Conservation (phyloP, 2,329 filamentous ascomycete species). For the Leptosphaerulina australis region DNA sequence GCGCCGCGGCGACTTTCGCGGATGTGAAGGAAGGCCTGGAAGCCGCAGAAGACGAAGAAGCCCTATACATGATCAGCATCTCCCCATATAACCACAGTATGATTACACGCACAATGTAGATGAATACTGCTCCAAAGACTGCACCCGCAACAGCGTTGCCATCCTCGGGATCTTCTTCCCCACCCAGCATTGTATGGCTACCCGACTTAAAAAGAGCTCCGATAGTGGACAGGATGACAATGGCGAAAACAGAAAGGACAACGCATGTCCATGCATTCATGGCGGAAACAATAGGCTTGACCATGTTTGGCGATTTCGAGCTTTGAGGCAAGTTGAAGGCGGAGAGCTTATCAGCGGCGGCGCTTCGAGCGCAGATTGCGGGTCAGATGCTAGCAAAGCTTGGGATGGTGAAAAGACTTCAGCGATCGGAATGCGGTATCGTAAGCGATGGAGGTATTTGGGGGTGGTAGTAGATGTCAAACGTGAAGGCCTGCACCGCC, state of each 20-base stretch:
- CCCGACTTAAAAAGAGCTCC: constrained; percentile 74
- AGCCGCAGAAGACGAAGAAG: constrained; percentile 89
- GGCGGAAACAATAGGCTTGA: constrained; percentile 93
- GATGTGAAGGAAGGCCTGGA: constrained; percentile 85
- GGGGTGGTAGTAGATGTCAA: constrained; percentile 3
- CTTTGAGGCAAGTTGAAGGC: constrained; percentile 15
- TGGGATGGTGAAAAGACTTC: background rate
- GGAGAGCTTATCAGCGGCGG: constrained; percentile 21
- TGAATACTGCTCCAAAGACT: constrained; percentile 84
- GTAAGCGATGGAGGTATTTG: constrained; percentile 7
- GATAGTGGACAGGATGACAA: constrained; percentile 68
- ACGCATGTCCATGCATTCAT: constrained; percentile 95
- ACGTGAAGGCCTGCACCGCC: constrained; percentile 12
- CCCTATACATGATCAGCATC: constrained; percentile 52
- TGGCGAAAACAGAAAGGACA: constrained; percentile 68
- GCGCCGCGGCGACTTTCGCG: constrained; percentile 82
- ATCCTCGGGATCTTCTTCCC: constrained; percentile 70
- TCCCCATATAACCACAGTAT: background rate
- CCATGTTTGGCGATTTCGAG: constrained; percentile 64
- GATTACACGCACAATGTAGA: constrained; percentile 76
- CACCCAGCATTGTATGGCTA: constrained; percentile 84
- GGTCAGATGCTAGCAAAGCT: background rate
- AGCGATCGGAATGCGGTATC: background rate
- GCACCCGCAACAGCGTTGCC: constrained; percentile 80
- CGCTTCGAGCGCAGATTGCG: constrained; percentile 11